Percentiles rank a stretch among this genome's conserved stretches.
These are phyloP conservation scores for Picochlorum sp. DNA, from an alignment of 139 green algal genomes.

Conservation along the genomic window DNA sequence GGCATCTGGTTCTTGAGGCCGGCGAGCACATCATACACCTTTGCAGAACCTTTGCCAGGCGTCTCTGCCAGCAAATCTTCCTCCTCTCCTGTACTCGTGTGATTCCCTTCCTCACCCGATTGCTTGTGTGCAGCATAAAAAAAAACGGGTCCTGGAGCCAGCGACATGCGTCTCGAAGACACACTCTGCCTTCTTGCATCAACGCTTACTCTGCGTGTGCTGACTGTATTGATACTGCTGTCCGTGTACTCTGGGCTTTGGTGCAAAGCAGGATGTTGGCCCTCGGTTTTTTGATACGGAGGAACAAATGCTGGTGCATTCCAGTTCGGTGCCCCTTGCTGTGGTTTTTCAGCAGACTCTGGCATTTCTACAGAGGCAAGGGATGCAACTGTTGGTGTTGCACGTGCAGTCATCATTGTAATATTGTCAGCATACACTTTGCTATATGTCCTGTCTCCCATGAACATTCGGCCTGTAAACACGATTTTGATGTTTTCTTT, in stretches of 20 bases:
- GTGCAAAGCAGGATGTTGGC: constrained; percentile 18
- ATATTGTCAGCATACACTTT: constrained; percentile 39
- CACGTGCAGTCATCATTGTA: constrained; percentile 10
- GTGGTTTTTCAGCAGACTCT: not conserved
- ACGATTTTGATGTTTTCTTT: constrained; percentile 9
- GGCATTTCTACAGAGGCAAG: constrained; percentile 1
- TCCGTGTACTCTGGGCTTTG: constrained; percentile 16
- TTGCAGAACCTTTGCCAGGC: not conserved
- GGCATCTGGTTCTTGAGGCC: constrained; percentile 6
- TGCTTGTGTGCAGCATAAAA: not conserved
- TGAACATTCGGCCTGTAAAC: constrained; percentile 34
- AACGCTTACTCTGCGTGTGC: constrained; percentile 14
- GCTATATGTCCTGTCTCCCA: constrained; percentile 65
- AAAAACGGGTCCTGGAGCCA: constrained; percentile 9
- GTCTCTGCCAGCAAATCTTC: not conserved
- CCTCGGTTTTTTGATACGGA: constrained; percentile 7
- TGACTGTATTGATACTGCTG: constrained; percentile 21
- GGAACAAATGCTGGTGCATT: constrained; percentile 19
- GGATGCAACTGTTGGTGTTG: not conserved
- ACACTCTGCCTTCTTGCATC: constrained; percentile 12
- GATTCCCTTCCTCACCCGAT: constrained; percentile 6
- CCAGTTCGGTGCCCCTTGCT: constrained; percentile 3
- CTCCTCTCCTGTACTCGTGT: constrained; percentile 13
- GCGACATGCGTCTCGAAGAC: not conserved
- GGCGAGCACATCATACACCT: not conserved